phyloP scores from a whole-genome alignment of 805 yeast genomes.

The Hanseniaspora lindneri region DNA sequence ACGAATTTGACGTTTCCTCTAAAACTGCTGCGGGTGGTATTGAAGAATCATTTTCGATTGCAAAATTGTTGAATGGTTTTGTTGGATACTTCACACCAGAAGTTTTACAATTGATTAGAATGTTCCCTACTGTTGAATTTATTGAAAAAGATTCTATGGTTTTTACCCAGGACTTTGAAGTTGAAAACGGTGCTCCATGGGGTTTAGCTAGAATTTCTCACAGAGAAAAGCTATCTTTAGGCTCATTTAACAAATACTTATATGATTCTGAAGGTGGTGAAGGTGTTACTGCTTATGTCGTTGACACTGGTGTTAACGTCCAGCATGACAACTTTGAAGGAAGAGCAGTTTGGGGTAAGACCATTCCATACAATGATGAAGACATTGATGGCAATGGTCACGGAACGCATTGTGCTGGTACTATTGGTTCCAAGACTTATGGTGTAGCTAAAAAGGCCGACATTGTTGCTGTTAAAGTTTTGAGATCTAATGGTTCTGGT shows the following conservation, averaged over 20 bases:
- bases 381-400: conserved; percentile 82
- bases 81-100: conserved; percentile 71
- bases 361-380: conserved; percentile 59
- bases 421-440: conserved; percentile 65
- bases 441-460: conserved; percentile 79
- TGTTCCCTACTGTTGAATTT: conserved; percentile 50
- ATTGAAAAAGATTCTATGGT: conserved; percentile 71
- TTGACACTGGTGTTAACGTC: conserved; percentile 79
- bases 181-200: conserved; percentile 86
- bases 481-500: conserved; percentile 74
- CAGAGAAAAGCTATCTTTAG: conserved; percentile 55
- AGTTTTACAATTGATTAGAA: conserved; percentile 60
- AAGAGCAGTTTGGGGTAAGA: conserved; percentile 77
- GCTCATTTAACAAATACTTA: conserved; percentile 59
- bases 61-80: conserved; percentile 56
- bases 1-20: conserved; percentile 20
- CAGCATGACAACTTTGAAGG: conserved; percentile 69
- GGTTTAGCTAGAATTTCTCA: conserved; percentile 86
- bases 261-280: conserved; percentile 65
- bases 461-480: conserved; percentile 71
- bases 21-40: conserved; percentile 37
- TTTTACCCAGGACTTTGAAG: conserved; percentile 46
- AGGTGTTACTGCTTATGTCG: conserved; percentile 76
- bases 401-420: conserved; percentile 97
- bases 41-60: conserved; percentile 50